Conservation (phyloP, 306 rosid species). For the Quercus cerris region DNA sequence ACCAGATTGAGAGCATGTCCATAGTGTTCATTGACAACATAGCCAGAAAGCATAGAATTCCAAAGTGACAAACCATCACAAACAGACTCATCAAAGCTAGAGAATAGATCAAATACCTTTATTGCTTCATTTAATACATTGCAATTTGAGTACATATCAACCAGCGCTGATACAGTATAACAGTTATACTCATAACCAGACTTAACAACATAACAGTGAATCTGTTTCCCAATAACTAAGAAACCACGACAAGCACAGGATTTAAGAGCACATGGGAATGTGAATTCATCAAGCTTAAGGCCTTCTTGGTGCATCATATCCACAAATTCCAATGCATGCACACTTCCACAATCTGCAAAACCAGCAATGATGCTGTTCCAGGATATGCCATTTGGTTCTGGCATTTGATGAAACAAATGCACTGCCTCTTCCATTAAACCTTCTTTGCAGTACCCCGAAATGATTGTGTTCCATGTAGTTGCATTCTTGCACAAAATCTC, state of each 20-base stretch:
- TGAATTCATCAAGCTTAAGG: constrained; percentile 59
- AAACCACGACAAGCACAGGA: constrained; percentile 40
- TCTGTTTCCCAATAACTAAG: constrained; percentile 50
- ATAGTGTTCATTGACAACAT: constrained; percentile 41
- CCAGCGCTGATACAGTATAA: constrained; percentile 65
- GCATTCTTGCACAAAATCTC: constrained; percentile 41
- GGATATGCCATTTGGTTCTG: constrained; percentile 55
- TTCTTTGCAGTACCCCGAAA: constrained; percentile 52
- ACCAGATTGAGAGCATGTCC: constrained; percentile 50
- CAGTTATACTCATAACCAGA: constrained; percentile 57
- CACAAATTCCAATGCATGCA: constrained; percentile 44
- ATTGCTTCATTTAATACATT: constrained; percentile 45
- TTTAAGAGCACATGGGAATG: constrained; percentile 75
- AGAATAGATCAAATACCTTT: constrained; percentile 46
- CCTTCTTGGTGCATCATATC: constrained; percentile 59
- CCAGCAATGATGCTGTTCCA: constrained; percentile 88
- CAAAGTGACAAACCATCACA: constrained; percentile 54
- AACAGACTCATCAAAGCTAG: constrained; percentile 21
- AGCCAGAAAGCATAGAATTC: constrained; percentile 88
- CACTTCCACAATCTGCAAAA: constrained; percentile 44
- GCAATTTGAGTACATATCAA: constrained; percentile 83
- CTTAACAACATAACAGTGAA: constrained; percentile 58
- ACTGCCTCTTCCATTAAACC: constrained; percentile 64
- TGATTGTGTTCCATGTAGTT: constrained; percentile 61
- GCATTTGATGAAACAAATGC: constrained; percentile 54